phyloP scores from a whole-genome alignment of 371 early-diverging fungal genomes.

The Parasitella parasitica region DNA sequence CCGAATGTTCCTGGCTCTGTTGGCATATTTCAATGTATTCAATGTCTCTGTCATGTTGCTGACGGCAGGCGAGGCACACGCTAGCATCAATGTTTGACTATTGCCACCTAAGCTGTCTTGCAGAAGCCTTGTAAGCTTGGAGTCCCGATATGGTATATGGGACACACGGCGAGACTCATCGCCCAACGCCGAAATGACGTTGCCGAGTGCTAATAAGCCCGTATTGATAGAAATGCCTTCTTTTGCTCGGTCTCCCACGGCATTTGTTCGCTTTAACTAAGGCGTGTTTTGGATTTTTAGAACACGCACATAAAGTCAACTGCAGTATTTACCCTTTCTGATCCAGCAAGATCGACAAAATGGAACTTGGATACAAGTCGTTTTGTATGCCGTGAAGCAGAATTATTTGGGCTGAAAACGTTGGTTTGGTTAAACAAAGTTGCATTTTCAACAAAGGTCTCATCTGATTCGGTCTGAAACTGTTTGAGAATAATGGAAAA shows the following conservation, averaged over 20 bases:
- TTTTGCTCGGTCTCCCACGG: constrained; percentile 91
- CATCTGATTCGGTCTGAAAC: constrained; percentile 7
- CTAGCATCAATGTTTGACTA: constrained; percentile 89
- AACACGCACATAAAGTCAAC: too few relatives aligned
- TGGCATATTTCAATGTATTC: constrained; percentile 92
- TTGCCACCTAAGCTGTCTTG: constrained; percentile 97
- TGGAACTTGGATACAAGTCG: constrained; percentile 77
- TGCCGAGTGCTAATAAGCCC: constrained; percentile 97
- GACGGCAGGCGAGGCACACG: constrained; percentile 88
- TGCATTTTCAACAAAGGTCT: neutral
- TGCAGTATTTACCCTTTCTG: constrained; percentile 88
- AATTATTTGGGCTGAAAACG: neutral
- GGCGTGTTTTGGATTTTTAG: too few relatives aligned
- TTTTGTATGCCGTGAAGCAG: neutral
- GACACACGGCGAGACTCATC: constrained; percentile 64
- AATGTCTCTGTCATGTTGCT: constrained; percentile 83
- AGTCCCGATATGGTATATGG: constrained; percentile 97
- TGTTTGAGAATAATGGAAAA: constrained; percentile 84
- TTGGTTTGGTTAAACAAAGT: neutral
- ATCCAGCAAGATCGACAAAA: constrained; percentile 99
- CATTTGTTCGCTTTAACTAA: constrained; percentile 89
- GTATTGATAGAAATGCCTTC: constrained; percentile 99
- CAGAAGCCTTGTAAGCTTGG: constrained; percentile 97
- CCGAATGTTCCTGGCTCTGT: constrained; percentile 84
- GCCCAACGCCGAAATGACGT: constrained; percentile 95